phyloP scores from a whole-genome alignment of 345 rosid species.

The Gossypium mustelinum region DNA sequence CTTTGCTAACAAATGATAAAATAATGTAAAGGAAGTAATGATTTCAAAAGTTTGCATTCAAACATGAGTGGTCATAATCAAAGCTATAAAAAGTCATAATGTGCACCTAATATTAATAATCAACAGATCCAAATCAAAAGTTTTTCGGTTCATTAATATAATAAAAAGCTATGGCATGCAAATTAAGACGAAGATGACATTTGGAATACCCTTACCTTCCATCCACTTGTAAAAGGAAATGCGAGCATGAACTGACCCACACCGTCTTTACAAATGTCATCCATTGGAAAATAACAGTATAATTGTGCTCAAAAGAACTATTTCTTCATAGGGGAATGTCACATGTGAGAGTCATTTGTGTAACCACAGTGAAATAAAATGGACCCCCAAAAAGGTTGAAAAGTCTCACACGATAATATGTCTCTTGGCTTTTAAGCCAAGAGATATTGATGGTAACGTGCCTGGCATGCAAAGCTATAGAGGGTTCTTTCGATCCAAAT shows the following conservation, averaged over 20 bases:
- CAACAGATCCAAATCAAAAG: not conserved
- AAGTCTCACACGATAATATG: constrained; percentile 18
- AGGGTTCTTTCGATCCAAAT: not conserved
- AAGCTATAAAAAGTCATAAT: not conserved
- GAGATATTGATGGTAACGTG: constrained; percentile 55
- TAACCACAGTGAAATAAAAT: not conserved
- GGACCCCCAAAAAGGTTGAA: not conserved
- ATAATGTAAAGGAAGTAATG: not conserved
- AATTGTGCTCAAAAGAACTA: not conserved
- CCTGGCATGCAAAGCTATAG: constrained; percentile 54
- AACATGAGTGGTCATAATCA: constrained; percentile 3
- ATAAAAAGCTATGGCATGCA: not conserved
- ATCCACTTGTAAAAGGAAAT: constrained; percentile 49
- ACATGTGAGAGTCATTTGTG: too few relatives aligned
- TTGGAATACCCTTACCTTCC: constrained; percentile 36
- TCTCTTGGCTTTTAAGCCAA: constrained; percentile 80
- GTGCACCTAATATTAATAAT: constrained; percentile 8
- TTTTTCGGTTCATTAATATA: not conserved
- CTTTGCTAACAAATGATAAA: not conserved
- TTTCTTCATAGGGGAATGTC: too few relatives aligned
- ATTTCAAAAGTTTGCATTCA: not conserved
- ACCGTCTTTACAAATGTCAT: constrained; percentile 15
- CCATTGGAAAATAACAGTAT: constrained; percentile 1
- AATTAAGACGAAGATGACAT: constrained; percentile 21
- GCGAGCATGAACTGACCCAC: constrained; percentile 34